These are phyloP conservation scores for Aspergillus niger DNA, from an alignment of 2,329 filamentous ascomycete species.

Conservation along the genomic window DNA sequence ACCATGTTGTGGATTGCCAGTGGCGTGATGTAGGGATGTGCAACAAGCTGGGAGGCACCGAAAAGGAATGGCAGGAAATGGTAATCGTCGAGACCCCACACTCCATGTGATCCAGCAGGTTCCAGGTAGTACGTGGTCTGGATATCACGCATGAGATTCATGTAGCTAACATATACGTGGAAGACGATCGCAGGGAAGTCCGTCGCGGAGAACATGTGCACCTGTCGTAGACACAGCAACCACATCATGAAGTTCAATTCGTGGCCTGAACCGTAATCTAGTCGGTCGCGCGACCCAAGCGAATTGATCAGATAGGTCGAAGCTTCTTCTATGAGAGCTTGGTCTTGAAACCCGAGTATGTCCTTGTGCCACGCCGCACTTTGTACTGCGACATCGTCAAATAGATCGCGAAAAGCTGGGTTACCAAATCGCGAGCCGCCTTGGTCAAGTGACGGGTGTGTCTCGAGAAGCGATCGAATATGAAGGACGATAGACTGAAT, in stretches of 20 bases:
- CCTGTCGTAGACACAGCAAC: slow-evolving; percentile 89
- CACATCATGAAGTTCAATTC: slow-evolving; percentile 97
- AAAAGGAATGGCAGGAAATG: slow-evolving; percentile 96
- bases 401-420: slow-evolving; percentile 80
- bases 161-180: slow-evolving; percentile 77
- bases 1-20: slow-evolving; percentile 84
- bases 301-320: slow-evolving; percentile 79
- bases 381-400: slow-evolving; percentile 56
- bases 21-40: slow-evolving; percentile 78
- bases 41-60: slow-evolving; percentile 83
- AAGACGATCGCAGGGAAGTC: slow-evolving; percentile 78
- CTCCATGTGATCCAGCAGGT: slow-evolving; percentile 92
- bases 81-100: slow-evolving; percentile 98
- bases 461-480: slow-evolving; percentile 65
- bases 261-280: slow-evolving; percentile 97
- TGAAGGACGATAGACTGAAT: slow-evolving; percentile 71
- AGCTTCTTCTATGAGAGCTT: slow-evolving; percentile 66
- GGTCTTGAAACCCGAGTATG: slow-evolving; percentile 40
- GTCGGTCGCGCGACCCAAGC: slow-evolving; percentile 81
- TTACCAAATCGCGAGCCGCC: slow-evolving; percentile 93
- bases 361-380: slow-evolving; percentile 45
- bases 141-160: slow-evolving; percentile 80
- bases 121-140: slow-evolving; percentile 96
- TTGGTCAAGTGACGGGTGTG: slow-evolving; percentile 79
- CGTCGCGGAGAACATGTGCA: slow-evolving; percentile 62